Conservation (phyloP, 1,139 yeast genomes). For the Lodderomyces oxycetoniae region DNA sequence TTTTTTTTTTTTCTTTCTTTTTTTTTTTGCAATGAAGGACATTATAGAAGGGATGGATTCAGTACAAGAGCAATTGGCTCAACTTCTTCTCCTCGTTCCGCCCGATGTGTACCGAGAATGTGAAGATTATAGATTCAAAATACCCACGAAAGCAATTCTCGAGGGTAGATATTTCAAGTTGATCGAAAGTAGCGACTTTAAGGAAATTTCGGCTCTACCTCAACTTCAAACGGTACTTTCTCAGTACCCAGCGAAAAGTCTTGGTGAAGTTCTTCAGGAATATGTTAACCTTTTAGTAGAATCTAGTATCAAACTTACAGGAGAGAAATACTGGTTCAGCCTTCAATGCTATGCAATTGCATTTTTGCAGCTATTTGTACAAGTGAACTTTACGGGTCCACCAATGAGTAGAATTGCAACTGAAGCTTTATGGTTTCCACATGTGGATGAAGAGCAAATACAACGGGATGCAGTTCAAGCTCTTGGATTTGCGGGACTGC, state of each 20-base stretch:
- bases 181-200: conserved; percentile 11
- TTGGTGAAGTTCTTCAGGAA: conserved; percentile 18
- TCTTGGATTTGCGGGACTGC: conserved; percentile 56
- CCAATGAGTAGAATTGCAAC: conserved; percentile 36
- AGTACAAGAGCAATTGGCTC: conserved; percentile 7
- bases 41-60: conserved; percentile 7
- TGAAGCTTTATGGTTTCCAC: conserved; percentile 27
- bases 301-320: neutral
- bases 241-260: conserved; percentile 19
- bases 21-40: conserved; percentile 2
- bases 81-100: conserved; percentile 13
- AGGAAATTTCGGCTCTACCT: conserved; percentile 11
- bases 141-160: conserved; percentile 7
- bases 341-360: conserved; percentile 48
- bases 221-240: conserved; percentile 14
- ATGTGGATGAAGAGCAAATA: conserved; percentile 23
- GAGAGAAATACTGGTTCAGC: conserved; percentile 18
- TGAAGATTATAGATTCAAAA: conserved; percentile 4
- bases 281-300: conserved; percentile 19
- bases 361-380: conserved; percentile 64
- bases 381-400: conserved; percentile 85
- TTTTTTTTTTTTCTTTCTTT: neutral
- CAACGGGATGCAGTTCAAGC: conserved; percentile 33
- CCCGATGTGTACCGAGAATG: conserved; percentile 9
- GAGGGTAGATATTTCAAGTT: conserved; percentile 10